Evolutionary conservation across 805 yeast genomes (phyloP).

Genomic region (Myxozyma sirexii): DNA sequence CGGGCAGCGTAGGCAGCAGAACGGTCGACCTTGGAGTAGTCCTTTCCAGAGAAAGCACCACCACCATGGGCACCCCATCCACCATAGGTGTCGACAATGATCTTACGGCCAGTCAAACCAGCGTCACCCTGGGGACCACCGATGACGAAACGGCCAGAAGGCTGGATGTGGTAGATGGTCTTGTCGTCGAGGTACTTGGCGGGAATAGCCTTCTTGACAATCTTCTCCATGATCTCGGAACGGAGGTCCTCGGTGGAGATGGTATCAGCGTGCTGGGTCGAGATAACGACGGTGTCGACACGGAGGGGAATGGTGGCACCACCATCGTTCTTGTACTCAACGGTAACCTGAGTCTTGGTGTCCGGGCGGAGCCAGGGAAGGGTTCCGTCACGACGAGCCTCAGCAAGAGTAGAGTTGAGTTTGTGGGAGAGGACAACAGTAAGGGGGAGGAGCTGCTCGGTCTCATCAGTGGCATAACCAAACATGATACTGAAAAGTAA

Average conservation of each 20-base stretch:
- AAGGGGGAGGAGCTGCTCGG: slow-evolving; percentile 95
- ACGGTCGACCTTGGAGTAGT: slow-evolving; percentile 99
- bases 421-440: slow-evolving; percentile 93
- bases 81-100: slow-evolving; percentile 99
- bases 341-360: slow-evolving; percentile 99
- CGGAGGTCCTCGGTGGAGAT: slow-evolving; percentile 93
- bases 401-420: slow-evolving; percentile 94
- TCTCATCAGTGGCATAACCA: slow-evolving; percentile 99
- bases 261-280: slow-evolving; percentile 97
- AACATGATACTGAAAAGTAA: slow-evolving; percentile 77
- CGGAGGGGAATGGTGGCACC: slow-evolving; percentile 96
- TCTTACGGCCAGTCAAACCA: slow-evolving; percentile 99
- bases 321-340: slow-evolving; percentile 89
- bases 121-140: slow-evolving; percentile 99
- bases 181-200: slow-evolving; percentile 86
- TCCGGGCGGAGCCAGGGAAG: slow-evolving; percentile 98
- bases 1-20: slow-evolving; percentile 99
- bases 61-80: slow-evolving; percentile 99
- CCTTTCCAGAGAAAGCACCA: slow-evolving; percentile 99
- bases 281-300: slow-evolving; percentile 96
- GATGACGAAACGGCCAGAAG: slow-evolving; percentile 98
- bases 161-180: slow-evolving; percentile 97
- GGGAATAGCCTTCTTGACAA: slow-evolving; percentile 91
- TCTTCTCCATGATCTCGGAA: slow-evolving; percentile 71
- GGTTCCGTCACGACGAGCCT: slow-evolving; percentile 94